Evolutionary conservation across 257 asterid genomes (phyloP).

Genomic region (Paraleonurus japonicus): DNA sequence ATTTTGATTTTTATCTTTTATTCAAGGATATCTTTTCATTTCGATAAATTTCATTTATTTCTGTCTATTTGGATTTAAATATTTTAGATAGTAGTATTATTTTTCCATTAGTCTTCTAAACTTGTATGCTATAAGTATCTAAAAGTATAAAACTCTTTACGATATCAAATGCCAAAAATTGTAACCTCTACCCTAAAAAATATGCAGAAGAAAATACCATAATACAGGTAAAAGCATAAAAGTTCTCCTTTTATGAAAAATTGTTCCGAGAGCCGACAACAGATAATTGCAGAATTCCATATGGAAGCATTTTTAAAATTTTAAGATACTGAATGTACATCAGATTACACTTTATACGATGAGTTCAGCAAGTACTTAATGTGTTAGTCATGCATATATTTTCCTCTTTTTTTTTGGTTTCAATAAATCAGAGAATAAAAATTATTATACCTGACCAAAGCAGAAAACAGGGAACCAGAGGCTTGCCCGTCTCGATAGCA

Average conservation of each 20-base stretch:
- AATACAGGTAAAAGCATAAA: not conserved
- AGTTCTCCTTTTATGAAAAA: not conserved
- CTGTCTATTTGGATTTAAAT: not conserved
- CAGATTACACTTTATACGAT: not conserved
- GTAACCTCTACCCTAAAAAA: not conserved
- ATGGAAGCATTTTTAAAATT: not conserved
- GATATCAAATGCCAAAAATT: not conserved
- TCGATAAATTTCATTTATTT: not conserved
- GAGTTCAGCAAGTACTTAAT: constrained; percentile 2
- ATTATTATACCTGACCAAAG: constrained; percentile 80
- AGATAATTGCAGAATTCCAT: not conserved
- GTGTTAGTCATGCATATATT: not conserved
- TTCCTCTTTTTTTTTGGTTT: not conserved
- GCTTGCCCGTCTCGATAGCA: constrained; percentile 86
- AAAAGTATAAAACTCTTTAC: too few species aligned
- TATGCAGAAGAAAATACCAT: not conserved
- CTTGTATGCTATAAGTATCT: too few species aligned
- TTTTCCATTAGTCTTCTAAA: not conserved
- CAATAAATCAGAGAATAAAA: constrained; percentile 14
- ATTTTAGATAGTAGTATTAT: not conserved
- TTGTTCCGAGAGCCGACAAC: not conserved
- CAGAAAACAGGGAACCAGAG: constrained; percentile 98
- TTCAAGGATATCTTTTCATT: not conserved
- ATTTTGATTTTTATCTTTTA: not conserved
- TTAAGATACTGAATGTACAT: not conserved